phyloP scores from a whole-genome alignment of 345 rosid genomes.

The Aurinia saxatilis region DNA sequence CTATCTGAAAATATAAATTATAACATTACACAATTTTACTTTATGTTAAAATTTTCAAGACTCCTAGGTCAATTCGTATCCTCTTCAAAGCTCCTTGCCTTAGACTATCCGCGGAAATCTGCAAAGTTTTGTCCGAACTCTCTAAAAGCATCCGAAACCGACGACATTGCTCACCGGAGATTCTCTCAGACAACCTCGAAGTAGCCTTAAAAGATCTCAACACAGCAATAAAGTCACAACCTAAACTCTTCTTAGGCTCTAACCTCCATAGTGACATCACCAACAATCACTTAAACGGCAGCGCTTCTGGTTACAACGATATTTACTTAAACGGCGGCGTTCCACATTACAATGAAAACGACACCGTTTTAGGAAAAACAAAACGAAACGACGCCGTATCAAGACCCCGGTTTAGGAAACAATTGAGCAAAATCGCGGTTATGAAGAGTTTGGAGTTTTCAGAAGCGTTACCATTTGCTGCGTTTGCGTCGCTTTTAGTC shows the following conservation, averaged over 20 bases:
- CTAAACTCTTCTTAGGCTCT: conserved; percentile 70
- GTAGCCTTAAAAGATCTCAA: conserved; percentile 69
- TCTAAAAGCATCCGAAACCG: conserved; percentile 47
- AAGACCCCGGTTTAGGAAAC: conserved; percentile 43
- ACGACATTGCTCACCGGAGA: conserved; percentile 67
- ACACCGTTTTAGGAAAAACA: not conserved
- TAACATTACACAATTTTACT: not conserved
- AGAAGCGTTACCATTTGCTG: conserved; percentile 84
- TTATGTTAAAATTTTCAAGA: conserved; percentile 27
- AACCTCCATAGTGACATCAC: conserved; percentile 28
- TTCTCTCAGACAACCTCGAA: conserved; percentile 66
- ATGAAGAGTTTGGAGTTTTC: conserved; percentile 71
- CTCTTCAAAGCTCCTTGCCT: conserved; percentile 72
- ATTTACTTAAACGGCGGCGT: not conserved
- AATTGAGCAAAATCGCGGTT: conserved; percentile 54
- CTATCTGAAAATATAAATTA: not conserved
- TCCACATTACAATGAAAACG: not conserved
- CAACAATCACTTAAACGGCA: conserved; percentile 11
- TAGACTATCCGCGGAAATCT: conserved; percentile 57
- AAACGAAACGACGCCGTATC: not conserved
- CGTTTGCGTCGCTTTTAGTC: conserved; percentile 73
- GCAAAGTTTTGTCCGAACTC: conserved; percentile 54
- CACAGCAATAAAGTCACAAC: conserved; percentile 66
- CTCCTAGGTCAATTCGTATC: conserved; percentile 57
- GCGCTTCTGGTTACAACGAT: conserved; percentile 34